Evolutionary conservation across 139 green algal species (phyloP).

Genomic region (Chlorella ohadii): DNA sequence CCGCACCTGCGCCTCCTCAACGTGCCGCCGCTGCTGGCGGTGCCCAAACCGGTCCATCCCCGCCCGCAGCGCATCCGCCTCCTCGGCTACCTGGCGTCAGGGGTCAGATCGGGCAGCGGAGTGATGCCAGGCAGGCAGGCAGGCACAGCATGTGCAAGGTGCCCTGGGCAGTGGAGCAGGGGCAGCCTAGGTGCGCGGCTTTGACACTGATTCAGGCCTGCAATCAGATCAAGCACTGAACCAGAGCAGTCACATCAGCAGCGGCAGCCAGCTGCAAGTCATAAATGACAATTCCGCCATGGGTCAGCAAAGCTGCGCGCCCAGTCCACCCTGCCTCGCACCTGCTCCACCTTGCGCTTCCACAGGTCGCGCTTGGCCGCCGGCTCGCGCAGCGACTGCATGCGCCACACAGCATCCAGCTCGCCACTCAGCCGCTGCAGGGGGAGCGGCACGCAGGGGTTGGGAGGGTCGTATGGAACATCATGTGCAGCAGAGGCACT

Average conservation of each 20-base stretch:
- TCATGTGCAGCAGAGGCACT: too few relatives aligned
- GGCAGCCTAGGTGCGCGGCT: too few relatives aligned
- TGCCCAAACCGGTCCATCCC: slow-evolving; percentile 53
- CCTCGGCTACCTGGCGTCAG: slow-evolving; percentile 63
- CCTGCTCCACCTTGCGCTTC: slow-evolving; percentile 85
- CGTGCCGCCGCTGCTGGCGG: slow-evolving; percentile 41
- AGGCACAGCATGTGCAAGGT: too few relatives aligned
- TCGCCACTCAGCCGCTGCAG: slow-evolving; percentile 72
- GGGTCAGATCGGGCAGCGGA: neutral
- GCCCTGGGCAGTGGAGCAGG: too few relatives aligned
- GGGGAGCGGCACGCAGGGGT: too few relatives aligned
- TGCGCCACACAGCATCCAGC: slow-evolving; percentile 86
- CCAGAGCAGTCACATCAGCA: too few relatives aligned
- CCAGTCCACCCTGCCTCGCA: neutral
- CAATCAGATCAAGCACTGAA: too few relatives aligned
- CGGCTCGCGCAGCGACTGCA: slow-evolving; percentile 77
- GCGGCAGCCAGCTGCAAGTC: too few relatives aligned
- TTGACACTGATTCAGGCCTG: too few relatives aligned
- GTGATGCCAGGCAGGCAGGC: neutral
- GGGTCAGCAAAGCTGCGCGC: too few relatives aligned
- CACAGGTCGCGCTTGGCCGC: slow-evolving; percentile 73
- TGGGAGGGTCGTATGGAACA: too few relatives aligned
- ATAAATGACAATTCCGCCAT: too few relatives aligned
- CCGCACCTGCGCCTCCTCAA: slow-evolving; percentile 43
- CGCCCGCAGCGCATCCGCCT: slow-evolving; percentile 63